A percentile compares a stretch with the other conserved stretches of the same genome.
Evolutionary conservation across 2,329 filamentous ascomycete genomes (phyloP).

Genomic region (Hypoxylon sp.): DNA sequence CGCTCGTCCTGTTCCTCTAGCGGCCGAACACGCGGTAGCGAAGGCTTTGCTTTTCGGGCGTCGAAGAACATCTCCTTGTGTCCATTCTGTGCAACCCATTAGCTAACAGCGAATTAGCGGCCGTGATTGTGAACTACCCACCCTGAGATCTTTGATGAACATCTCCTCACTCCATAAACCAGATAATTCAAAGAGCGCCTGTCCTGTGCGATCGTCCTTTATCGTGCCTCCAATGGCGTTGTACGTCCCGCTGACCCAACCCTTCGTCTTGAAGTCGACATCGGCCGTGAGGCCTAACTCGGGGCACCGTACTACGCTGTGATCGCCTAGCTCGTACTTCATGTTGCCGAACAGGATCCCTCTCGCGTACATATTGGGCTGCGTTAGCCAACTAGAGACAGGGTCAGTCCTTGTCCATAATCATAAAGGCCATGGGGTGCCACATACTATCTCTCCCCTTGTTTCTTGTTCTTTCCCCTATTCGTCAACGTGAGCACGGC

Average conservation of each 20-base stretch:
- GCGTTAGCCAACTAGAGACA: constrained; percentile 81
- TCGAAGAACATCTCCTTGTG: constrained; percentile 93
- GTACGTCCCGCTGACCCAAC: constrained; percentile 96
- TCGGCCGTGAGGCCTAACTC: constrained; percentile 90
- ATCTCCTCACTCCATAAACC: constrained; percentile 97
- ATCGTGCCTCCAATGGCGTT: constrained; percentile 95
- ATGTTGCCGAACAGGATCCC: constrained; percentile 98
- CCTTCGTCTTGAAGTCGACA: constrained; percentile 98
- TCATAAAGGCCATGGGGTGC: not conserved
- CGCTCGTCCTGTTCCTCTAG: constrained; percentile 89
- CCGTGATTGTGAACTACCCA: constrained; percentile 60
- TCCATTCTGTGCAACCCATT: constrained; percentile 74
- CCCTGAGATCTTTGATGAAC: constrained; percentile 86
- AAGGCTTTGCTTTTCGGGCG: constrained; percentile 82
- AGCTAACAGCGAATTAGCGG: constrained; percentile 28
- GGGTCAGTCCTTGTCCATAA: constrained; percentile 33
- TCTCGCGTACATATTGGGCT: constrained; percentile 99
- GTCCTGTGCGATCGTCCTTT: constrained; percentile 88
- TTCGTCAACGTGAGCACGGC: constrained; percentile 89
- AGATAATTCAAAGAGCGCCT: constrained; percentile 90
- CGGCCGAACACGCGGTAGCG: constrained; percentile 80
- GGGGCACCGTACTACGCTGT: constrained; percentile 92
- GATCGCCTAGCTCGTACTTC: constrained; percentile 98
- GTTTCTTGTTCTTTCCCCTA: constrained; percentile 74
- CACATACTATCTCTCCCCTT: constrained; percentile 89